Evolutionary conservation across 108 stramenopile genomes (phyloP).

Genomic region (Bacterosira constricta): DNA sequence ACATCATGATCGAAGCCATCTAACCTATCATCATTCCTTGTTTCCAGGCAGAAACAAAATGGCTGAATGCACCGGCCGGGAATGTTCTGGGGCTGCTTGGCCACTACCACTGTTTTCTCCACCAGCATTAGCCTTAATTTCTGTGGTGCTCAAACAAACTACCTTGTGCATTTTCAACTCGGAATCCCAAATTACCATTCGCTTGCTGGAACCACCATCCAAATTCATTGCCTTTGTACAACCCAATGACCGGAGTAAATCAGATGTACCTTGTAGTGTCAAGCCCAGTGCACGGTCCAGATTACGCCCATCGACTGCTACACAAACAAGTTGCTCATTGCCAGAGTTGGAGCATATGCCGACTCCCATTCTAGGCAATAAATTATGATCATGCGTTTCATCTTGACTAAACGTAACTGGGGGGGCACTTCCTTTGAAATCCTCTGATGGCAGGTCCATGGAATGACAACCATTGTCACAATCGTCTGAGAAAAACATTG

Average conservation of each 20-base stretch:
- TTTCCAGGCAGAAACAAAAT: slow-evolving; percentile 31
- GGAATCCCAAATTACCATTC: slow-evolving; percentile 37
- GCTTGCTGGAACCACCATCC: slow-evolving; percentile 42
- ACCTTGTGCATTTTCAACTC: slow-evolving; percentile 14
- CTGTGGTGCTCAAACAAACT: slow-evolving; percentile 41
- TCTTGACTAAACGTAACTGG: slow-evolving; percentile 49
- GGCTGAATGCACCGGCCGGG: slow-evolving; percentile 38
- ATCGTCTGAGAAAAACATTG: slow-evolving; percentile 35
- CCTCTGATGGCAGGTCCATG: slow-evolving; percentile 29
- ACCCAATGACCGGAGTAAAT: slow-evolving; percentile 34
- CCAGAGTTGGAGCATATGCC: slow-evolving; percentile 22
- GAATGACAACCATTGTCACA: background rate
- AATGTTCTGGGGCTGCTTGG: slow-evolving; percentile 16
- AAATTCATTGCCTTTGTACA: slow-evolving; percentile 45
- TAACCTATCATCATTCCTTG: too few relatives aligned
- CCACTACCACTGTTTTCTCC: background rate
- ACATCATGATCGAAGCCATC: too few relatives aligned
- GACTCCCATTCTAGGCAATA: slow-evolving; percentile 46
- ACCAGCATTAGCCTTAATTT: slow-evolving; percentile 27
- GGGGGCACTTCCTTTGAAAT: slow-evolving; percentile 38
- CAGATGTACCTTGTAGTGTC: slow-evolving; percentile 30
- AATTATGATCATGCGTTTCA: slow-evolving; percentile 49
- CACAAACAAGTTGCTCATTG: slow-evolving; percentile 22
- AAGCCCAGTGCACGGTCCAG: slow-evolving; percentile 36
- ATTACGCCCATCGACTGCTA: slow-evolving; percentile 47